These are phyloP conservation scores for Pseudotsuga menziesii DNA, from an alignment of 75 land plant genomes.

Conservation along the genomic window DNA sequence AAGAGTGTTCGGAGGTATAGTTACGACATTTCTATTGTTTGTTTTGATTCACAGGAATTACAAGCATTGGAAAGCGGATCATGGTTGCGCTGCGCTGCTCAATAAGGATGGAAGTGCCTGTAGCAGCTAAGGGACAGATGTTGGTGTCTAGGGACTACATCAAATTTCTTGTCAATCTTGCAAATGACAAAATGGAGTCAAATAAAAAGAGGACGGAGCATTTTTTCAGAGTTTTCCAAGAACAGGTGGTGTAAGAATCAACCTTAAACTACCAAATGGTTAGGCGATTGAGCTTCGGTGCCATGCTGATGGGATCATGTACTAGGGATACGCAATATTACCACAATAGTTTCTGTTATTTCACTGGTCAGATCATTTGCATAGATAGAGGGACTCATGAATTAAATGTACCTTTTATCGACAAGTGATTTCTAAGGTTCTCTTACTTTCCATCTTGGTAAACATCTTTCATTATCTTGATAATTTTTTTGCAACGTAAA, in stretches of 20 bases:
- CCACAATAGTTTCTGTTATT: no score
- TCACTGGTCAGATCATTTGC: not conserved
- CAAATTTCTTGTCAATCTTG: conserved; percentile 56
- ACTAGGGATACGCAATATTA: not conserved
- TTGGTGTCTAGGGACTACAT: conserved; percentile 67
- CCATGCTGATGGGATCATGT: not conserved
- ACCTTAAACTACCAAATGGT: not conserved
- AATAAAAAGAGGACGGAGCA: conserved; percentile 62
- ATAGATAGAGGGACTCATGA: conserved; percentile 1
- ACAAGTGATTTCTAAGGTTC: no score
- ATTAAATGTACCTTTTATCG: not conserved
- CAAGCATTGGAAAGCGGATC: conserved; percentile 52
- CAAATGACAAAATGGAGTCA: conserved; percentile 76
- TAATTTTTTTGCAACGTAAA: no score
- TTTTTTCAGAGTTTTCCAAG: conserved; percentile 40
- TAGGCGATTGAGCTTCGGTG: not conserved
- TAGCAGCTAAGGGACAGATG: conserved; percentile 42
- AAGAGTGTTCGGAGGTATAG: not conserved
- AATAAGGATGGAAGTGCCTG: conserved; percentile 85
- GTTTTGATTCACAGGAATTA: conserved; percentile 33
- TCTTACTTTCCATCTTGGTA: no score
- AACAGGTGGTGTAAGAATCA: conserved; percentile 24
- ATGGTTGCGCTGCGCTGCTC: conserved; percentile 91
- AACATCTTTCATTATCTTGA: no score
- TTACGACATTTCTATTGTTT: no score